A percentile compares a stretch with the other conserved stretches of the same genome.
phyloP scores from a whole-genome alignment of 2,329 filamentous ascomycete species.

The Bretziella fagacearum region DNA sequence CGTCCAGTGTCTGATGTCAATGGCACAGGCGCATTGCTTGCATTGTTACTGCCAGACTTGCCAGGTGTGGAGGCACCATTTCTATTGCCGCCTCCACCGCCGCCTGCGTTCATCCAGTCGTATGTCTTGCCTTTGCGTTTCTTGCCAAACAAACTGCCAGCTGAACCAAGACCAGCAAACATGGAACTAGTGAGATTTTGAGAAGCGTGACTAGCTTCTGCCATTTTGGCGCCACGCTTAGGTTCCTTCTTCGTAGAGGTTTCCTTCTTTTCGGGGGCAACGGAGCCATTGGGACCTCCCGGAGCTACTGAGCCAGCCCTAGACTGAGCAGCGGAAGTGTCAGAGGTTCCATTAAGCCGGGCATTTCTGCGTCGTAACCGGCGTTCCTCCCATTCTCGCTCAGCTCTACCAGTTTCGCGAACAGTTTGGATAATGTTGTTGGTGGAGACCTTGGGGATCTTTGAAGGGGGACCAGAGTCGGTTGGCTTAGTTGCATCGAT shows the following conservation, averaged over 20 bases:
- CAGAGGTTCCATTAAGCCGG: slow-evolving; percentile 39
- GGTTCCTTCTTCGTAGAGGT: slow-evolving; percentile 73
- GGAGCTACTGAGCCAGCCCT: slow-evolving; percentile 40
- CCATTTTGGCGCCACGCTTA: slow-evolving; percentile 57
- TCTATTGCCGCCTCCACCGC: slow-evolving; percentile 23
- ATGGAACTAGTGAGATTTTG: slow-evolving; percentile 71
- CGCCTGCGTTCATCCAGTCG: slow-evolving; percentile 50
- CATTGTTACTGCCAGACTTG: slow-evolving; percentile 21
- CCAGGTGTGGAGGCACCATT: slow-evolving; percentile 38
- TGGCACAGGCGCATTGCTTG: slow-evolving; percentile 20
- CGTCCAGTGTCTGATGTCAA: slow-evolving; percentile 38
- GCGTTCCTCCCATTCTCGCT: slow-evolving; percentile 56
- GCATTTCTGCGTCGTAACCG: slow-evolving; percentile 50
- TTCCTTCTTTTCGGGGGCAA: slow-evolving; percentile 50
- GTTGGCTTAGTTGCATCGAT: slow-evolving; percentile 11
- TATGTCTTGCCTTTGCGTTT: slow-evolving; percentile 52
- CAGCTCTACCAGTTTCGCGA: slow-evolving; percentile 44
- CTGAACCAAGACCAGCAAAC: slow-evolving; percentile 48
- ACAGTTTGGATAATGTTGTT: slow-evolving; percentile 35
- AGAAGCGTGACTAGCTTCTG: slow-evolving; percentile 62
- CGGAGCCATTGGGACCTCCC: slow-evolving; percentile 39
- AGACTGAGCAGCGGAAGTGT: slow-evolving; percentile 30
- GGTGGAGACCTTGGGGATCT: slow-evolving; percentile 33
- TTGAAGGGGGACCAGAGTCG: slow-evolving; percentile 23
- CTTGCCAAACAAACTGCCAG: slow-evolving; percentile 38